phyloP scores from a whole-genome alignment of 192 early-diverging fungal genomes.

The Entomortierella beljakovae region DNA sequence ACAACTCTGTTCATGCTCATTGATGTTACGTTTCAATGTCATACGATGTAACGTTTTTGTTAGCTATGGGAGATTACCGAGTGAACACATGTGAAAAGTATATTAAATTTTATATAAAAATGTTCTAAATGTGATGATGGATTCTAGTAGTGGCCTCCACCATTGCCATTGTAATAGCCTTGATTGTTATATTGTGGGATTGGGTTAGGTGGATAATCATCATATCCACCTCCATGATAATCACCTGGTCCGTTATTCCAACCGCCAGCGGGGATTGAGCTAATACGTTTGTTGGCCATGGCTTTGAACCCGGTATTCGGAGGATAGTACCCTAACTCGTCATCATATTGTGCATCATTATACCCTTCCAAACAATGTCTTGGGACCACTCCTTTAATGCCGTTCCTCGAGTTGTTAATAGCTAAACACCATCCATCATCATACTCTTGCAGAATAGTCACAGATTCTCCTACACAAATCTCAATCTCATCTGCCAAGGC shows the following conservation, averaged over 20 bases:
- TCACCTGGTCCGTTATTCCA: conserved; percentile 26
- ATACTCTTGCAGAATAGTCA: conserved; percentile 63
- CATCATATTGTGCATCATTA: conserved; percentile 31
- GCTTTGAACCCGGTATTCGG: conserved; percentile 41
- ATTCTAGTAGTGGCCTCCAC: conserved; percentile 9
- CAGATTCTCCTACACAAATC: conserved; percentile 63
- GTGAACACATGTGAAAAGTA: no score
- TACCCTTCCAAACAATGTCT: conserved; percentile 60
- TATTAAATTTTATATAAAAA: neutral
- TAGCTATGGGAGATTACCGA: no score
- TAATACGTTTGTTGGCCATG: conserved; percentile 46
- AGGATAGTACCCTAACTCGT: conserved; percentile 32
- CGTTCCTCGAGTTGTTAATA: conserved; percentile 60
- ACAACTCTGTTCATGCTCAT: no score
- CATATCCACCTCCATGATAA: conserved; percentile 16
- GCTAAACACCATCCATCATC: conserved; percentile 73
- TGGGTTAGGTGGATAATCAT: conserved; percentile 15
- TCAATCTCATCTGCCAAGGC: conserved; percentile 68
- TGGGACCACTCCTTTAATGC: conserved; percentile 66
- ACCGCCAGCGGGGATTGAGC: conserved; percentile 32
- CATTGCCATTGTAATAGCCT: conserved; percentile 19
- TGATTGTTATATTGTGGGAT: conserved; percentile 2
- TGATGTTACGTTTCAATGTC: no score
- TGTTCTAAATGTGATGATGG: no score
- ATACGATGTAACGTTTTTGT: no score